Evolutionary conservation across 2,329 filamentous ascomycete species (phyloP).

Genomic region (Thermothelomyces thermophilus): DNA sequence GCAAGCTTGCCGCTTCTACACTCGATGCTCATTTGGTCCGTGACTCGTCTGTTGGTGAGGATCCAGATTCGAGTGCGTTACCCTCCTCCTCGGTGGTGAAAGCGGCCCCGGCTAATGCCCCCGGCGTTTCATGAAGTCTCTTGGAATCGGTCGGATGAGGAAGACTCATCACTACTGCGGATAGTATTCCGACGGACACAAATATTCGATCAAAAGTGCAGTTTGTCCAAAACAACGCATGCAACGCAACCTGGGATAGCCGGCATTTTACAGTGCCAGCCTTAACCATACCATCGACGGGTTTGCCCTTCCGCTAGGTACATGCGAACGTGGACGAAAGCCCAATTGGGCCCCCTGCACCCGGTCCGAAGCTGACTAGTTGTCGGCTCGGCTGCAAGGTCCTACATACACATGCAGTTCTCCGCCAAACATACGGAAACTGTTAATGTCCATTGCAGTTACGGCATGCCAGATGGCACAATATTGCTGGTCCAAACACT

Average conservation of each 20-base stretch:
- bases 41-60: too few relatives aligned
- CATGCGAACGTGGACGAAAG: slow-evolving; percentile 19
- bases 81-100: too few relatives aligned
- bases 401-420: slow-evolving; percentile 31
- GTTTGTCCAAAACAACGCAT: neutral
- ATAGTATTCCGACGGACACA: neutral
- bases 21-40: too few relatives aligned
- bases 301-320: slow-evolving; percentile 7
- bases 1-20: too few relatives aligned
- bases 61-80: neutral
- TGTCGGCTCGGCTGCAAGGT: slow-evolving; percentile 28
- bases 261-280: slow-evolving; percentile 1
- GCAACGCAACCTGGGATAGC: neutral
- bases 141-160: neutral
- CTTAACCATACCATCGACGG: slow-evolving; percentile 1
- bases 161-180: neutral
- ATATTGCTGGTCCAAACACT: slow-evolving; percentile 37
- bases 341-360: slow-evolving; percentile 25
- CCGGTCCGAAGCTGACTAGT: slow-evolving; percentile 29
- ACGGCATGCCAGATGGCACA: slow-evolving; percentile 42
- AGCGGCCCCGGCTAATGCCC: neutral
- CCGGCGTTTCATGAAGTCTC: neutral
- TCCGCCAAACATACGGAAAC: slow-evolving; percentile 26
- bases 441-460: slow-evolving; percentile 32
- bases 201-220: neutral